phyloP scores from a whole-genome alignment of 805 yeast genomes.

The Candida coquimbonensis region DNA sequence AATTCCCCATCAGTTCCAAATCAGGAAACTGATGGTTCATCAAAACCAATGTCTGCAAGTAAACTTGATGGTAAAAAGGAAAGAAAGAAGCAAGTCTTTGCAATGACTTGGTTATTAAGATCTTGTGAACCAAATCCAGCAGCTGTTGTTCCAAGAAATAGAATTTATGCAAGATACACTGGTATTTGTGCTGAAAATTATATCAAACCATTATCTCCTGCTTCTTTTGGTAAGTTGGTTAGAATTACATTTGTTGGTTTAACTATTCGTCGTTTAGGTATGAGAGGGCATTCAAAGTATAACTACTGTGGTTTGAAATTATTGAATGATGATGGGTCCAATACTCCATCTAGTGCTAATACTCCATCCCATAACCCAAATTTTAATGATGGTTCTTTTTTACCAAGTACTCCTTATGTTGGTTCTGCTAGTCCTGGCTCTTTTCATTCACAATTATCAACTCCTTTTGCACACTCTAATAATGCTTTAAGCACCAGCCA shows the following conservation, averaged over 20 bases:
- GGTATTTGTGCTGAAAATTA: conserved; percentile 46
- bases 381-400: conserved; percentile 16
- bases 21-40: background rate
- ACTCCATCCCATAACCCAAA: conserved; percentile 20
- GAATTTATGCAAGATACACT: conserved; percentile 62
- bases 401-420: conserved; percentile 24
- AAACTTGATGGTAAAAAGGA: conserved; percentile 34
- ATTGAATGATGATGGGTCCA: conserved; percentile 26
- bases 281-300: conserved; percentile 72
- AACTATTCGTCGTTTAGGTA: conserved; percentile 68
- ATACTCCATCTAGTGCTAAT: conserved; percentile 21
- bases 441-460: conserved; percentile 20
- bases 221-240: conserved; percentile 70
- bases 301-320: conserved; percentile 72
- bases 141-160: conserved; percentile 56
- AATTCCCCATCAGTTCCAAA: conserved; percentile 7
- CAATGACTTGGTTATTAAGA: conserved; percentile 71
- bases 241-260: conserved; percentile 54
- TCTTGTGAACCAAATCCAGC: conserved; percentile 45
- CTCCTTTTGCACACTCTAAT: conserved; percentile 13
- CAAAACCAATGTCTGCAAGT: background rate
- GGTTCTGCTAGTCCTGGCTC: conserved; percentile 23
- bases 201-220: conserved; percentile 60
- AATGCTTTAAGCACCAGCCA: conserved; percentile 4
- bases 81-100: conserved; percentile 69